Evolutionary conservation across 768 basidiomycete species (phyloP), one percentile per base, ranked within the genome.

Genomic region (Tephrocybe sp.): DNA sequence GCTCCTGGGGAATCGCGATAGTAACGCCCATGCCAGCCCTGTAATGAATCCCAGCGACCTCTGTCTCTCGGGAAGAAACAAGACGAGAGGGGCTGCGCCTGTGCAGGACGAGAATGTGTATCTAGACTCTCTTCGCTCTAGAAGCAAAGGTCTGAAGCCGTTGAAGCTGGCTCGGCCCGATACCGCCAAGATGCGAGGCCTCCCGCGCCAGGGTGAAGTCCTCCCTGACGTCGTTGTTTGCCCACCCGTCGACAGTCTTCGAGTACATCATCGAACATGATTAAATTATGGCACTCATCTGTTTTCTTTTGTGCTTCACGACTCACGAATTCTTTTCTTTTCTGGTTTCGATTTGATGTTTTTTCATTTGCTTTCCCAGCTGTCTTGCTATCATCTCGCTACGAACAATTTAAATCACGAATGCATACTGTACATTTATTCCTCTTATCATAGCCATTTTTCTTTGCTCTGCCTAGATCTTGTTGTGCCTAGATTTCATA

Each of bases 161-260:
- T 67, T 87, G 58, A 78, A 71, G 56, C 79, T 89, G 52, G 71
- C 70, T 41, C 72, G 84, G 56, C 83, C 79, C 32, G 84, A 87
- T 54, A 86, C 85, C 31, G 75, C 72, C 62, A 85, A 81, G 66
- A 65, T 78, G 63, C 80, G 84, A 48, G 83, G 78, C 40, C 59
- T 74, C 49, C 73, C 85, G 55, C 72, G 81, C 60, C 75, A 76
- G 65, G 67, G 65, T 34, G 83, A 84, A 69, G 69, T 74, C 45
- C 66, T 86, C 26, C 84, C 85, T 30, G 73, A 78, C 35, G 81
- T 86, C 23, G 73, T 84, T 48, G 73, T 86, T 47, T 73, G 83
- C 16, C 82, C 83, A 9, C 83, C 83, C 12, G n/a, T 85, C 82
- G 10, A 70, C 66, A 48, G 73, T 63, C 16, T 75, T 72, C 48